Evolutionary conservation across 148 eudicot genomes (phyloP).

Genomic region (Linanthus parryae): DNA sequence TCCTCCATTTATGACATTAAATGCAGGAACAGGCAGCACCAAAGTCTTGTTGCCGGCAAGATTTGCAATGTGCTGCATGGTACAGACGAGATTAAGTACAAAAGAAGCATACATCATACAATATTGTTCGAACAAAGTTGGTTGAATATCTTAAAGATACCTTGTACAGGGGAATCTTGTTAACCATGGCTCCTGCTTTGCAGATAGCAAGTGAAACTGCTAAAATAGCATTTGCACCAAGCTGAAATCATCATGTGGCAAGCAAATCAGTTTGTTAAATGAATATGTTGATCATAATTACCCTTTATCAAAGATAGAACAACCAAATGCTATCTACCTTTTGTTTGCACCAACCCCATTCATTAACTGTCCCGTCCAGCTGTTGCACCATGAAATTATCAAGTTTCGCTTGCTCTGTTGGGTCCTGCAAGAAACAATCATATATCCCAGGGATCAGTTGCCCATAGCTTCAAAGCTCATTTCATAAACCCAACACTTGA

Average conservation of each 20-base stretch:
- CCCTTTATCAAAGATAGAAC: neutral
- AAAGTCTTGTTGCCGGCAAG: constrained; percentile 82
- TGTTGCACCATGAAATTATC: constrained; percentile 97
- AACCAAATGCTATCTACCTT: constrained; percentile 39
- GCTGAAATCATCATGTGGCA: constrained; percentile 29
- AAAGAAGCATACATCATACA: neutral
- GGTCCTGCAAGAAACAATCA: constrained; percentile 42
- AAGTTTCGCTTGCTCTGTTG: constrained; percentile 63
- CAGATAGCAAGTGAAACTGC: constrained; percentile 96
- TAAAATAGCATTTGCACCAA: constrained; percentile 95
- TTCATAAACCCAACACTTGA: too few relatives aligned
- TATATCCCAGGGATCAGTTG: neutral
- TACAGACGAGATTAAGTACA: constrained; percentile 9
- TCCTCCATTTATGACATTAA: constrained; percentile 98
- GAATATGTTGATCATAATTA: neutral
- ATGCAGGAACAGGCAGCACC: constrained; percentile 96
- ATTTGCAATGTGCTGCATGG: constrained; percentile 83
- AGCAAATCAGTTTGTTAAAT: neutral
- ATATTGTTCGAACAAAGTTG: neutral
- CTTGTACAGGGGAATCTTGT: constrained; percentile 81
- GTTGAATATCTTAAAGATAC: constrained; percentile 28
- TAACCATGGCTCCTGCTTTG: constrained; percentile 88
- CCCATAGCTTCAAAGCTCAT: neutral
- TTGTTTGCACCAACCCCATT: constrained; percentile 99
- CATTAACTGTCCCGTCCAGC: constrained; percentile 86